A percentile compares a stretch with the other conserved stretches of the same genome.
phyloP scores from a whole-genome alignment of 2,329 filamentous ascomycete species.

The Drechslerella coelobrocha region DNA sequence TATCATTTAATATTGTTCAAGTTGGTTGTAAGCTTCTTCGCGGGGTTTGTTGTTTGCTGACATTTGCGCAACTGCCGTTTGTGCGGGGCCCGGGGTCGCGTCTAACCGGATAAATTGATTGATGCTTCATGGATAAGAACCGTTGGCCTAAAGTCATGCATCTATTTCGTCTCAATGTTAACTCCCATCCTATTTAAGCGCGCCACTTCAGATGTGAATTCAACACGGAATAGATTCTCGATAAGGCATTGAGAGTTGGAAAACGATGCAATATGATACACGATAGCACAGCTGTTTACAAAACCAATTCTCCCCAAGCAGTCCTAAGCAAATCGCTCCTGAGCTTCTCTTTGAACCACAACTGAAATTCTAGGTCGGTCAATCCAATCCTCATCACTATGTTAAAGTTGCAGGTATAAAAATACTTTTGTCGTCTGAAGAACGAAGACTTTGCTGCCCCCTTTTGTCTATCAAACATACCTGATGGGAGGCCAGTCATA shows the following conservation, averaged over 20 bases:
- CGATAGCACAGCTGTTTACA: no score
- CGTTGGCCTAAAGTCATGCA: no score
- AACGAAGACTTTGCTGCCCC: conserved; percentile 6
- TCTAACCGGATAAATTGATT: no score
- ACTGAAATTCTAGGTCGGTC: conserved; percentile 43
- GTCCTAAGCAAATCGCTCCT: conserved; percentile 38
- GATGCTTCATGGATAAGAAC: conserved; percentile 16
- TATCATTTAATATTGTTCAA: no score
- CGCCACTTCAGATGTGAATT: no score
- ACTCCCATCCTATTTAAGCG: no score
- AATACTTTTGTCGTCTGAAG: conserved; percentile 14
- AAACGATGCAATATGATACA: background rate
- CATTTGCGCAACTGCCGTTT: no score
- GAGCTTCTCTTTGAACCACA: conserved; percentile 40
- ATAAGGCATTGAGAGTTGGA: background rate
- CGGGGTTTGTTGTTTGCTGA: no score
- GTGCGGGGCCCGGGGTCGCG: no score
- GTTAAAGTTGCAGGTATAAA: conserved; percentile 29
- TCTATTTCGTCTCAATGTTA: no score
- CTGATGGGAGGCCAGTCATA: conserved; percentile 36
- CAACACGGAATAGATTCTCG: no score
- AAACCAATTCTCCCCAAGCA: conserved; percentile 25
- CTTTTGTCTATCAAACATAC: conserved; percentile 33
- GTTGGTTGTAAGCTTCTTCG: no score
- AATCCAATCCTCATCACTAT: conserved; percentile 47